Conservation (phyloP, 139 green algal species). For the Chlorella sp. region DNA sequence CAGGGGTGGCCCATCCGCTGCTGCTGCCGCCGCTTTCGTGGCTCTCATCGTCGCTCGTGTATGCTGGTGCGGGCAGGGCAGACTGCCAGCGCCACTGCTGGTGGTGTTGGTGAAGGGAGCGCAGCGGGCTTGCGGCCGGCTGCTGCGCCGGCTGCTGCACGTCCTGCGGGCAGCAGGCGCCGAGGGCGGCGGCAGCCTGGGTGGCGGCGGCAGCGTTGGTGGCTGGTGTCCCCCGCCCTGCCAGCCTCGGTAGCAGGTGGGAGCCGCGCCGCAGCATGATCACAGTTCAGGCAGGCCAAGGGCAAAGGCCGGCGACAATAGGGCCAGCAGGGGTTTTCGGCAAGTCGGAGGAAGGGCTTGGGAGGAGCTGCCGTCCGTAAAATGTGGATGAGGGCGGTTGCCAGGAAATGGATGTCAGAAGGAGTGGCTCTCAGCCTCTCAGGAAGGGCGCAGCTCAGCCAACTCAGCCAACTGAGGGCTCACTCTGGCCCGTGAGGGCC, state of each 20-base stretch:
- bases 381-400: too few relatives aligned
- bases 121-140: not conserved
- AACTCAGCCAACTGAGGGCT: too few relatives aligned
- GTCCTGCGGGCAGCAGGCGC: not conserved
- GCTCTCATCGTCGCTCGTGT: constrained; percentile 6
- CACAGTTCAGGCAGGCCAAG: too few relatives aligned
- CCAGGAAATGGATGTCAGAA: too few relatives aligned
- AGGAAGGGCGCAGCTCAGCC: too few relatives aligned
- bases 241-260: not conserved
- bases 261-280: not conserved
- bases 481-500: too few relatives aligned
- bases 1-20: not conserved
- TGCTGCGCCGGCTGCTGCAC: constrained; percentile 13
- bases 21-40: not conserved
- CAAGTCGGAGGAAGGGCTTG: too few relatives aligned
- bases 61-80: not conserved
- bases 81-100: constrained; percentile 23
- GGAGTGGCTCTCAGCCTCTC: too few relatives aligned
- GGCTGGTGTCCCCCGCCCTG: not conserved
- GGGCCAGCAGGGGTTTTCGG: too few relatives aligned
- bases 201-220: not conserved
- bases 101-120: not conserved
- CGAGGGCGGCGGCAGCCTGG: not conserved
- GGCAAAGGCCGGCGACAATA: too few relatives aligned
- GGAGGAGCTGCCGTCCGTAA: too few relatives aligned